Evolutionary conservation across 2,329 filamentous ascomycete species (phyloP), one percentile per base, ranked within the genome.

Genomic region (Cladophialophora bantiana): DNA sequence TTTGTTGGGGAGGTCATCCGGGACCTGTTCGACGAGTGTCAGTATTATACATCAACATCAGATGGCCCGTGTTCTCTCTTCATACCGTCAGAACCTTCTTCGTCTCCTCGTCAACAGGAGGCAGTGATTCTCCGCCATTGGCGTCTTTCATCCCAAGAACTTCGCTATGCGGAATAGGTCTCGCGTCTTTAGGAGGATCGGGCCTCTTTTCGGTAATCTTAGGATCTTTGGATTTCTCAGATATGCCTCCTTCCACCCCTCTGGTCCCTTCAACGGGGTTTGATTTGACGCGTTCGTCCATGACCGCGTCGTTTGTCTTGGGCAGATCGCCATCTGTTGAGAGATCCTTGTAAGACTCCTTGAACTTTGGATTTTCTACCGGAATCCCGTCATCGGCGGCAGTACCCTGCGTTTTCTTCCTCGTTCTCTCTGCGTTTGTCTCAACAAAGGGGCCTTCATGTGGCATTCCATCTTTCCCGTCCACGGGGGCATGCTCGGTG

Each of bases 401-500:
- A 4, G 42, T 48, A 12, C 38, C 54, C 45, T 63, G 66, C 2
- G 65, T 63, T 64, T 78, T 78, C 68, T 83, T 83, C 66, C 80
- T 78, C 68, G 83, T 81, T 61, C 82, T 77, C 35, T 83, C 81
- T 31, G 81, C 81, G 50, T 72, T 78, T 5, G 81, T 83, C 70
- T 84, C 82, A 54, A 84, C 81, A 75, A 86, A 89, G 1, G 95
- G 95, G 1, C 95, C 95, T 20, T 90, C 88, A 76, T 97, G 94
- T 55, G 95, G 95, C 81, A 94, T 95, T 56, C 95, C 95, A 80
- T 98, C 95, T 74, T 91, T 90, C 54, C 94, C 94, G 77, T 98
- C 95, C 20, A 97, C 90, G 0, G 94, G 94, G 64, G 91, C 92
- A 81, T 95, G 90, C 77, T 93, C 93, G 59, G 88, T 89, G 61